A percentile compares a stretch with the other conserved stretches of the same genome.
These are phyloP conservation scores for Bombardia bombarda DNA, from an alignment of 495 filamentous ascomycete species.

Conservation along the genomic window DNA sequence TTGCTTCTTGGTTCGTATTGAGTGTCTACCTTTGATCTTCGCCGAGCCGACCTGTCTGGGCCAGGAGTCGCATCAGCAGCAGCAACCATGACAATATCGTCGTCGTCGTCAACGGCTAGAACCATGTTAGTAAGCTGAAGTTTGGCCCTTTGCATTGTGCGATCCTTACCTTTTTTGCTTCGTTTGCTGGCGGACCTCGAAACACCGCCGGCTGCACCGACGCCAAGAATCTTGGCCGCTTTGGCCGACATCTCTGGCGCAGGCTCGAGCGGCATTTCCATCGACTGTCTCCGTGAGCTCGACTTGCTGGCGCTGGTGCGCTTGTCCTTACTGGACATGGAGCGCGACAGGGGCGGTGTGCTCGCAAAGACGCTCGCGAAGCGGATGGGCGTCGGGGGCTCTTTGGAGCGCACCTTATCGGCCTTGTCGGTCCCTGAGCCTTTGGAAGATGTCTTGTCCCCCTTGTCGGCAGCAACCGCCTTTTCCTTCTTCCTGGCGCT, in stretches of 20 bases:
- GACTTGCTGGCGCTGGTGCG: slow-evolving; percentile 28
- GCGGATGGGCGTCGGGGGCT: slow-evolving; percentile 21
- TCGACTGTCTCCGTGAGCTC: slow-evolving; percentile 41
- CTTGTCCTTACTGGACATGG: slow-evolving; percentile 43
- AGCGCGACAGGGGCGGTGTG: slow-evolving; percentile 43
- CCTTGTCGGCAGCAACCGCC: slow-evolving; percentile 15
- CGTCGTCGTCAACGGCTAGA: slow-evolving; percentile 27
- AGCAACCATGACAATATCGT: slow-evolving; percentile 41
- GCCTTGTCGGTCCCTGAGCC: slow-evolving; percentile 37
- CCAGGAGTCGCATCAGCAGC: slow-evolving; percentile 31
- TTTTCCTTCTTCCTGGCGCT: slow-evolving; percentile 19
- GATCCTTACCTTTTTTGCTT: slow-evolving; percentile 24
- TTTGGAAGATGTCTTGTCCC: slow-evolving; percentile 28
- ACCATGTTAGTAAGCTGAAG: slow-evolving; percentile 10
- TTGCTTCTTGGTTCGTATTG: too few species aligned
- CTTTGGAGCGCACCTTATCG: slow-evolving; percentile 27
- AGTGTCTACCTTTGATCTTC: slow-evolving; percentile 36
- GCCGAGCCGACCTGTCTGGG: slow-evolving; percentile 34
- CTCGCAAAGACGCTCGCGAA: slow-evolving; percentile 42
- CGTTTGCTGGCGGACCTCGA: slow-evolving; percentile 30
- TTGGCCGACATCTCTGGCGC: slow-evolving; percentile 38
- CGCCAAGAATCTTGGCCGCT: slow-evolving; percentile 45
- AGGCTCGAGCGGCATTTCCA: slow-evolving; percentile 40
- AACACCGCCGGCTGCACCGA: slow-evolving; percentile 16
- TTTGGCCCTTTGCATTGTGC: slow-evolving; percentile 7